Conservation (phyloP, 164 flowering plant genomes). For the Houttuynia cordata region DNA sequence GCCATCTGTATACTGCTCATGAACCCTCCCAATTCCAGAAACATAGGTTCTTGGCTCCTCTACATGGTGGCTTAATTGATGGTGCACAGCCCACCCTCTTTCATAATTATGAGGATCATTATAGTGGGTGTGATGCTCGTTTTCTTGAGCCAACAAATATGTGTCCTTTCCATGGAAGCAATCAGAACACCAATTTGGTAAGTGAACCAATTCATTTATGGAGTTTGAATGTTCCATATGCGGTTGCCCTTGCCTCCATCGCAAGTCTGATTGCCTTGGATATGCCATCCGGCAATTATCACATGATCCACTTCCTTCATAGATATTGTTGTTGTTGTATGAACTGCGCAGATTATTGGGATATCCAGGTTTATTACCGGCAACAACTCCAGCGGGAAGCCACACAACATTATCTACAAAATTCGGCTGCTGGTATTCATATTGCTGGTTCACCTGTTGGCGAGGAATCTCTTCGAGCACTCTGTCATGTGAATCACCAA, state of each 20-base stretch:
- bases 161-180: slow-evolving; percentile 42
- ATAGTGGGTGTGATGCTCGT: slow-evolving; percentile 27
- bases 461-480: slow-evolving; percentile 46
- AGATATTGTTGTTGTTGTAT: slow-evolving; percentile 11
- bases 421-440: slow-evolving; percentile 35
- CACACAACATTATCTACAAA: slow-evolving; percentile 48
- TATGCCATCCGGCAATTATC: slow-evolving; percentile 47
- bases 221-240: slow-evolving; percentile 47
- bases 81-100: slow-evolving; percentile 55
- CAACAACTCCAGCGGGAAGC: slow-evolving; percentile 42
- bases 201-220: slow-evolving; percentile 37
- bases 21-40: slow-evolving; percentile 44
- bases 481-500: slow-evolving; percentile 47
- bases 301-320: slow-evolving; percentile 49
- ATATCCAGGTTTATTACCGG: slow-evolving; percentile 47
- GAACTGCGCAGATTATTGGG: slow-evolving; percentile 55
- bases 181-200: slow-evolving; percentile 30
- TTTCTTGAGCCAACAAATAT: slow-evolving; percentile 34
- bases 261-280: slow-evolving; percentile 36
- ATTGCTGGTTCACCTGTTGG: slow-evolving; percentile 36
- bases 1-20: slow-evolving; percentile 50
- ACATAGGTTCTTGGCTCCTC: slow-evolving; percentile 49
- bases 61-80: slow-evolving; percentile 34
- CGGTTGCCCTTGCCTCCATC: slow-evolving; percentile 29
- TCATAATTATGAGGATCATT: slow-evolving; percentile 48